A percentile compares a stretch with the other conserved stretches of the same genome.
phyloP scores from a whole-genome alignment of 2,329 filamentous ascomycete species.

The Tolypocladium album region DNA sequence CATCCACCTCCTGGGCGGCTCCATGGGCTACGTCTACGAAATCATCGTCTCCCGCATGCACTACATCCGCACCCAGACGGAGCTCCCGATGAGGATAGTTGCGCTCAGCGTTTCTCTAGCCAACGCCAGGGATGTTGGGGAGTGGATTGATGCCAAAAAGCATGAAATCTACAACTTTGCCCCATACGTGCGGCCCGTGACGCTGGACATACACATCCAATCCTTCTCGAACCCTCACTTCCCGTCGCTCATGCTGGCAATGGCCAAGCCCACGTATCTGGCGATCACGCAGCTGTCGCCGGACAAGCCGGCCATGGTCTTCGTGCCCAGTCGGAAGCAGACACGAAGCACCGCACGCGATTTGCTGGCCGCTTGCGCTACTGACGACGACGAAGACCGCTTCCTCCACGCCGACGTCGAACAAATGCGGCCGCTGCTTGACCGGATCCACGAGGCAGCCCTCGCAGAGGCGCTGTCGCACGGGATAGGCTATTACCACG shows the following conservation, averaged over 20 bases:
- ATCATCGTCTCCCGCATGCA: slow-evolving; percentile 97
- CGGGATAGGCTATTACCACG: slow-evolving; percentile 94
- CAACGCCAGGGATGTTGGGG: slow-evolving; percentile 87
- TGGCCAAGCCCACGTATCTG: slow-evolving; percentile 89
- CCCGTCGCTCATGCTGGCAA: slow-evolving; percentile 95
- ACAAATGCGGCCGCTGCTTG: slow-evolving; percentile 72
- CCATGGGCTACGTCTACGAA: slow-evolving; percentile 84
- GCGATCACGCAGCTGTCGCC: slow-evolving; percentile 81
- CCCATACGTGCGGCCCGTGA: slow-evolving; percentile 78
- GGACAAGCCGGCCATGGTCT: slow-evolving; percentile 82
- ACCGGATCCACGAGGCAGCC: slow-evolving; percentile 74
- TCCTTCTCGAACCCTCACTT: slow-evolving; percentile 94
- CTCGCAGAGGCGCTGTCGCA: slow-evolving; percentile 84
- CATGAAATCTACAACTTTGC: slow-evolving; percentile 99
- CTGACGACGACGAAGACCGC: slow-evolving; percentile 84
- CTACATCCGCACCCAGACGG: slow-evolving; percentile 81
- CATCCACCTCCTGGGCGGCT: slow-evolving; percentile 82
- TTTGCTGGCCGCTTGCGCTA: slow-evolving; percentile 73
- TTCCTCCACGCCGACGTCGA: slow-evolving; percentile 80
- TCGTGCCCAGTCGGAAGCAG: slow-evolving; percentile 90
- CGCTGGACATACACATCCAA: slow-evolving; percentile 88
- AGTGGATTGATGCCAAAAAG: slow-evolving; percentile 97
- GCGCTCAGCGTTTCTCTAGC: slow-evolving; percentile 86
- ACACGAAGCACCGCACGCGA: slow-evolving; percentile 80
- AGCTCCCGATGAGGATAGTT: slow-evolving; percentile 75